phyloP scores from a whole-genome alignment of 2,329 filamentous ascomycete genomes.

The Cadophora malorum region DNA sequence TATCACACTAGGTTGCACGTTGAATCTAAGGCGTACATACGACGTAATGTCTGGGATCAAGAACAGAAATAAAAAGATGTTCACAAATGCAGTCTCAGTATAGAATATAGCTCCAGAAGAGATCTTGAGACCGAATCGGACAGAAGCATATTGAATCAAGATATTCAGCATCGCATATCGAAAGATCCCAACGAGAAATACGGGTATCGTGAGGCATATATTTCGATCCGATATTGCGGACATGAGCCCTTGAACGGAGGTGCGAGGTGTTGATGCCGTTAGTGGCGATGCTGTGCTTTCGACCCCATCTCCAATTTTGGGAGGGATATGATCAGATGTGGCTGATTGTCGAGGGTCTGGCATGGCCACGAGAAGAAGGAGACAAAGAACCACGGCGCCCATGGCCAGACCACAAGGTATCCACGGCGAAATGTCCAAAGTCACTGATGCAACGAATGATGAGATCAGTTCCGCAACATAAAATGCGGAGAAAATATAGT shows the following conservation, averaged over 20 bases:
- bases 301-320: not conserved
- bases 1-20: constrained; percentile 34
- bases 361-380: constrained; percentile 38
- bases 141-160: constrained; percentile 43
- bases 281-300: not conserved
- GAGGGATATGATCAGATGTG: not conserved
- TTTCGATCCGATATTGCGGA: constrained; percentile 33
- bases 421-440: constrained; percentile 44
- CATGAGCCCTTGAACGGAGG: constrained; percentile 25
- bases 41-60: constrained; percentile 36
- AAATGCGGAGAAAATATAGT: constrained; percentile 45
- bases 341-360: constrained; percentile 27
- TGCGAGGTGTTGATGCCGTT: constrained; percentile 3
- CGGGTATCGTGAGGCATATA: constrained; percentile 37
- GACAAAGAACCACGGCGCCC: constrained; percentile 33
- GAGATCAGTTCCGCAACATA: constrained; percentile 43
- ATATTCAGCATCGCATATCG: constrained; percentile 43
- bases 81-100: constrained; percentile 43
- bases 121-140: constrained; percentile 41
- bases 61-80: constrained; percentile 43
- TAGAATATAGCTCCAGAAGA: constrained; percentile 43
- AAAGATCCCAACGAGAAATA: constrained; percentile 43
- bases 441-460: constrained; percentile 41
- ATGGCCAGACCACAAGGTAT: constrained; percentile 41
- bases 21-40: constrained; percentile 33